Evolutionary conservation across 1,284 basidiomycete species (phyloP).

Genomic region (Polyporus tsugae): DNA sequence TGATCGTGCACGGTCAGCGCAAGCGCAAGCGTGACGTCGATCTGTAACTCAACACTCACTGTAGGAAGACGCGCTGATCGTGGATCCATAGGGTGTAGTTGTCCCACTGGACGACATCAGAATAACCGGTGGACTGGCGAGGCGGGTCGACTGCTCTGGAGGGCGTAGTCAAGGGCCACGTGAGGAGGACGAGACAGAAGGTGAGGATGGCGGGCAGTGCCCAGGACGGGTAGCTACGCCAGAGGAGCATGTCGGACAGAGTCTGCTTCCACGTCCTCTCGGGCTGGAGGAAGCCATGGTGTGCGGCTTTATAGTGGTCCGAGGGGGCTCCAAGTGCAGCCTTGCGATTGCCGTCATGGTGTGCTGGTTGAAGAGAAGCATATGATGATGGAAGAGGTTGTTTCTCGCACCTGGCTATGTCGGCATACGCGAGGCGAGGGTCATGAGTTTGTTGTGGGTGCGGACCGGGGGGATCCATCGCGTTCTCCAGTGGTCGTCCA

Average conservation of each 20-base stretch:
- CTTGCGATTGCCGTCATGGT: too few relatives aligned
- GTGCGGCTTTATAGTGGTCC: background rate
- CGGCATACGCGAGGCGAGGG: background rate
- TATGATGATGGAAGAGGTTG: too few relatives aligned
- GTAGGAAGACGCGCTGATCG: constrained; percentile 49
- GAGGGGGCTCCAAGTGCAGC: background rate
- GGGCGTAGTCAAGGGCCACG: constrained; percentile 24
- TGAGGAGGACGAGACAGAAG: constrained; percentile 27
- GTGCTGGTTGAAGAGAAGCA: too few relatives aligned
- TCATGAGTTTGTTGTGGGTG: background rate
- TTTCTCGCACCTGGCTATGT: background rate
- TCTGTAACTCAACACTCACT: constrained; percentile 46
- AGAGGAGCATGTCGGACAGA: constrained; percentile 6
- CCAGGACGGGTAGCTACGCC: constrained; percentile 27
- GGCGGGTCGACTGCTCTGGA: constrained; percentile 33
- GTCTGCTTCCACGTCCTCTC: background rate
- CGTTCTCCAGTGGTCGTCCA: background rate
- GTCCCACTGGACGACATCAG: constrained; percentile 43
- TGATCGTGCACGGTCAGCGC: constrained; percentile 28
- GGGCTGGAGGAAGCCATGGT: background rate
- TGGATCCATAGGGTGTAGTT: constrained; percentile 44
- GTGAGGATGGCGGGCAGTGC: constrained; percentile 27
- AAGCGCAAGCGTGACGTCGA: too few relatives aligned
- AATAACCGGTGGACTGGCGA: constrained; percentile 39
- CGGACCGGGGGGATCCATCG: constrained; percentile 2